Base-by-base conservation (phyloP, 768 basidiomycete species). In the Melanogaster broomeanus region DNA sequence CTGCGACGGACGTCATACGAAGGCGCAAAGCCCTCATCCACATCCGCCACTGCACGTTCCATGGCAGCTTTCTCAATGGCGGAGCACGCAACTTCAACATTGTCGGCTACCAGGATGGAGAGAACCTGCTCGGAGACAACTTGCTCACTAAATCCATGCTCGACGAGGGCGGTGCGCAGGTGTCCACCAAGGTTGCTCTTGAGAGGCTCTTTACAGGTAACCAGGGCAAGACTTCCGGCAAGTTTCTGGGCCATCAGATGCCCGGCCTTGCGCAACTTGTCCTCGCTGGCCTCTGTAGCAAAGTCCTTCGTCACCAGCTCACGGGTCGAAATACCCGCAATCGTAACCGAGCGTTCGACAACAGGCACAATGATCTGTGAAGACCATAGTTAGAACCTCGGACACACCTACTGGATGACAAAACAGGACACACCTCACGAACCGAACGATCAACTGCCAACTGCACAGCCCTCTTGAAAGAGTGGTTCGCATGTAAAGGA, bases 11-110 rank as follows among this genome's bases (percentile, higher is more conserved):
- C 77, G 30, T 93, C 88, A 62, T 94, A 97, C 10, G 93, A 89
- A 22, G 81, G 56, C 2, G 82, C 77, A 54, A 99, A 91, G 21
- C 83, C 86, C 55, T 96, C 93, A 65, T 99, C 97, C 7, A 97
- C 90, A 61, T 98, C 97, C 4, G 84, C 80, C 45, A 93, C 82
- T 7, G 95, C 95, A 52, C 93, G 84, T 61, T 98, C 95, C 90
- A 97, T 97, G 0, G 97, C 97, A 6, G 95, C 95, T 61, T 93
- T 95, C 72, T 98, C 94, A 56, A 99, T 95, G 9, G 93, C 91
- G 48, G 83, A 81, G 65, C 96, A 98, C 15, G 96, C 96, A 41
- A 91, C 77, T 39, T 98, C 95, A 45, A 97, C 77, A 61, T 99
- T 98, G 60, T 98, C 95, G 52, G 85, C 82, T 13, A 95, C 93